Conservation (phyloP, 768 basidiomycete genomes). For the Naganishia vishniacii region DNA sequence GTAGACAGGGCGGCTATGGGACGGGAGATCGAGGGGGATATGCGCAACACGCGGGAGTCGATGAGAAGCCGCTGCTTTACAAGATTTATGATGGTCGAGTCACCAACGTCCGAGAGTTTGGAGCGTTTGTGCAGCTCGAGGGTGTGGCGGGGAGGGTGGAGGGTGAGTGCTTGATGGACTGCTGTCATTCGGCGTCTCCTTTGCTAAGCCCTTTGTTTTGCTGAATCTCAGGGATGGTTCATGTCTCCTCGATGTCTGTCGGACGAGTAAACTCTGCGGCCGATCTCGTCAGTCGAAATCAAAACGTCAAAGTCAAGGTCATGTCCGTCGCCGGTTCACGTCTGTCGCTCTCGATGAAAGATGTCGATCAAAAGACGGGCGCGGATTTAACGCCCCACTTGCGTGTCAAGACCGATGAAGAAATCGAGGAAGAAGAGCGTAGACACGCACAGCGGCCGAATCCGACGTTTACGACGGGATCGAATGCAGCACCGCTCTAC, state of each 20-base stretch:
- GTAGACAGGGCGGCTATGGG: slow-evolving; percentile 25
- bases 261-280: slow-evolving; percentile 77
- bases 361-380: slow-evolving; percentile 86
- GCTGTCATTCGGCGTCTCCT: neutral
- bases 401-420: slow-evolving; percentile 87
- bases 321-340: slow-evolving; percentile 81
- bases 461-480: slow-evolving; percentile 60
- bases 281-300: slow-evolving; percentile 77
- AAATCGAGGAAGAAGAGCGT: slow-evolving; percentile 73
- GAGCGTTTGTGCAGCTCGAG: slow-evolving; percentile 85
- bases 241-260: slow-evolving; percentile 81
- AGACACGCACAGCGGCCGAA: slow-evolving; percentile 55
- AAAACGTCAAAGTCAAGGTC: slow-evolving; percentile 89
- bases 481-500: slow-evolving; percentile 69
- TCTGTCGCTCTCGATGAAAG: slow-evolving; percentile 89
- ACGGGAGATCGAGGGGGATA: slow-evolving; percentile 51
- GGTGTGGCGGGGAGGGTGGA: slow-evolving; percentile 79
- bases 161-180: slow-evolving; percentile 58
- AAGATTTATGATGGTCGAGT: slow-evolving; percentile 91
- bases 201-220: slow-evolving; percentile 50
- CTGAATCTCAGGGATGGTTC: slow-evolving; percentile 64
- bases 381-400: slow-evolving; percentile 91
- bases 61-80: slow-evolving; percentile 80
- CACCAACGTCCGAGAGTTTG: slow-evolving; percentile 84
- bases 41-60: slow-evolving; percentile 52